Base-by-base conservation (phyloP, 2,329 filamentous ascomycete genomes). In the Rutstroemia sp. region DNA sequence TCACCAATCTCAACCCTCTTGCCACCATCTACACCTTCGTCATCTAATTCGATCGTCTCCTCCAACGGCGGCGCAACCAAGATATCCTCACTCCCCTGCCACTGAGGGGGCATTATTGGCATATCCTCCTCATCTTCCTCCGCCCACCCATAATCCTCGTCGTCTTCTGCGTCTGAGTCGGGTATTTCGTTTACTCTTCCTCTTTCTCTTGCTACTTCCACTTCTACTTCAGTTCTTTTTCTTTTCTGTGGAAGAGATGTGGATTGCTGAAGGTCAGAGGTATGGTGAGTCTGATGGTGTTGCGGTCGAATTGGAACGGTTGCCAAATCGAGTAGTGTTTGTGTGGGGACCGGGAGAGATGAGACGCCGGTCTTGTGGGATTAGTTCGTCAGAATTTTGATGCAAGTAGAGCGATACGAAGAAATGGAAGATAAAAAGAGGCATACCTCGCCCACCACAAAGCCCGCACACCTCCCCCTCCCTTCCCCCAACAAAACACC, bases 91-190 rank as follows among this genome's bases (percentile, higher is more conserved):
- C 82, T 86, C 19, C 82, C 83, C 70, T 86, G 82, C 81, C 81
- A 85, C 67, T 86, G 82, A 8, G 81, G 81, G n/a, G 82, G 82
- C 70, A 78, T 79, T 3, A 72, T 73, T 10, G 82, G 81, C 12
- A 53, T 46, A 51, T 79, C 76, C 55, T 80, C 78, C 56, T 86
- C 84, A 63, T 86, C 83, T 46, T 82, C 80, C 52, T 87, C 81
- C 41, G 79, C 79, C 86, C 86, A 90, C 14, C 85, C 86, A 65
- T 88, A 89, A 65, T 88, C 82, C 61, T 89, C 86, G 58, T 86
- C 83, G 16, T 77, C 76, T 62, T 68, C 65, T 30, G 79, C 80
- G 45, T 85, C 82, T 60, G 81, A 86, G 59, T 84, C 81, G 2
- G 80, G 76, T 47, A 84, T 75, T 63, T 84, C 81, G 52, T 78